A percentile compares a stretch with the other conserved stretches of the same genome.
phyloP scores from a whole-genome alignment of 805 yeast species.

The Teunomyces funiuensis region DNA sequence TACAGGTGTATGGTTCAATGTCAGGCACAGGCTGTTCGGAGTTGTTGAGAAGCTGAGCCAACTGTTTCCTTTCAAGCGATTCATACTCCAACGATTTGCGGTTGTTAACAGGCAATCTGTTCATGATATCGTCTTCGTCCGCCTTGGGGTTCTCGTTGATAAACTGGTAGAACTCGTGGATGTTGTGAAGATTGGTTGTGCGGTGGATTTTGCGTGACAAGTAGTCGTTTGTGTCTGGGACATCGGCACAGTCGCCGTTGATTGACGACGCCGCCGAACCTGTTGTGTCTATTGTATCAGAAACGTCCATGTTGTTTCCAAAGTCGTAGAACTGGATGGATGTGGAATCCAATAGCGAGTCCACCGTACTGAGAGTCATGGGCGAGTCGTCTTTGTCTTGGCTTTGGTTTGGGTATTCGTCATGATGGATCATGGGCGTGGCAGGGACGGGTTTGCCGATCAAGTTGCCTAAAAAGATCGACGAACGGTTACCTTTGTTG shows the following conservation, averaged over 20 bases:
- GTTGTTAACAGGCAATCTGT: slow-evolving; percentile 17
- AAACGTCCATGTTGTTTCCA: slow-evolving; percentile 10
- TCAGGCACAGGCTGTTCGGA: not conserved
- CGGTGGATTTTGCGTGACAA: slow-evolving; percentile 9
- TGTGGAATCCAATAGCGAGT: slow-evolving; percentile 18
- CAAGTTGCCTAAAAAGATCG: slow-evolving; percentile 6
- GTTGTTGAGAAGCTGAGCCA: slow-evolving; percentile 12
- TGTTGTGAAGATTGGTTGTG: slow-evolving; percentile 17
- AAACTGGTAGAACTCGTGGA: slow-evolving; percentile 16
- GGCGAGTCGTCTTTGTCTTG: slow-evolving; percentile 6
- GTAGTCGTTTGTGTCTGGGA: slow-evolving; percentile 5
- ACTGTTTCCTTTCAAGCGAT: slow-evolving; percentile 13
- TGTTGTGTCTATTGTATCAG: slow-evolving; percentile 4
- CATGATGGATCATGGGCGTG: slow-evolving; percentile 11
- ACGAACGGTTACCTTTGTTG: slow-evolving; percentile 4
- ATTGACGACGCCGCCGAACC: not conserved
- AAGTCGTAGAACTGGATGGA: slow-evolving; percentile 18
- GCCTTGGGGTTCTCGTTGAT: not conserved
- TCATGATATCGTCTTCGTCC: slow-evolving; percentile 6
- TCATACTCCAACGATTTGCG: slow-evolving; percentile 23
- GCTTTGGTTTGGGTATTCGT: slow-evolving; percentile 10
- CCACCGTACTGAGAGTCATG: slow-evolving; percentile 14
- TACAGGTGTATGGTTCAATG: slow-evolving; percentile 7
- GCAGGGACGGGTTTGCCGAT: slow-evolving; percentile 3
- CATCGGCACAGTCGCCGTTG: slow-evolving; percentile 5